Evolutionary conservation across 139 green algal species (phyloP).

Genomic region (Mychonastes homosphaera): DNA sequence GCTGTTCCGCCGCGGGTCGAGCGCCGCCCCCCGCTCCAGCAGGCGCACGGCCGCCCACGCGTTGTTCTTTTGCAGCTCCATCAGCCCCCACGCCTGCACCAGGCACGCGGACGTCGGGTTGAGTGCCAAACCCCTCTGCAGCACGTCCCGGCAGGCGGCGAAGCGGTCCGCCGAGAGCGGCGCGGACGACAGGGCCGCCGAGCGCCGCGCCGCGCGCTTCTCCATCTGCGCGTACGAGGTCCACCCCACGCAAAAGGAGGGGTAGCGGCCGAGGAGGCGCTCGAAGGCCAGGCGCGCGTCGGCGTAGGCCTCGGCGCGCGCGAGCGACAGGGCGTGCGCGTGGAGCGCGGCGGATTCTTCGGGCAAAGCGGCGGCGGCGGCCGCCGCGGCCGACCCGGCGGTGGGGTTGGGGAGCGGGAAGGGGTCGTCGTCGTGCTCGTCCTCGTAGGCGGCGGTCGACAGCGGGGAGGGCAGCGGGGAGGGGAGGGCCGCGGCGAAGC

Average conservation of each 20-base stretch:
- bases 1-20: no score
- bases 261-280: conserved; percentile 17
- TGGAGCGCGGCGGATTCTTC: conserved; percentile 28
- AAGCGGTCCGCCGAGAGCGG: conserved; percentile 8
- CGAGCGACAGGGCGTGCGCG: conserved; percentile 21
- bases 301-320: conserved; percentile 18
- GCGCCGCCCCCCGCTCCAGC: conserved; percentile 46
- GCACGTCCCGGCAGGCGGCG: conserved; percentile 26
- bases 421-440: no score
- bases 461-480: neutral
- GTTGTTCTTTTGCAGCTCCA: conserved; percentile 71
- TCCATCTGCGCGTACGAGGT: conserved; percentile 39
- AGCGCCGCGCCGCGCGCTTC: conserved; percentile 12
- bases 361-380: no score
- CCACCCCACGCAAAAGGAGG: conserved; percentile 29
- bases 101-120: conserved; percentile 47
- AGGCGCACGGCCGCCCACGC: conserved; percentile 47
- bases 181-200: neutral
- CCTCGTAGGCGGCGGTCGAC: no score
- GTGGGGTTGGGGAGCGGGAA: no score
- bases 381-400: no score
- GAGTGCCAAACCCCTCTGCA: conserved; percentile 49
- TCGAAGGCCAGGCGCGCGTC: conserved; percentile 34
- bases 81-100: conserved; percentile 60
- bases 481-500: no score